A percentile compares a stretch with the other conserved stretches of the same genome.
These are phyloP conservation scores for Exutisphaerella laricina DNA, from an alignment of 2,329 filamentous ascomycete genomes.

Conservation along the genomic window DNA sequence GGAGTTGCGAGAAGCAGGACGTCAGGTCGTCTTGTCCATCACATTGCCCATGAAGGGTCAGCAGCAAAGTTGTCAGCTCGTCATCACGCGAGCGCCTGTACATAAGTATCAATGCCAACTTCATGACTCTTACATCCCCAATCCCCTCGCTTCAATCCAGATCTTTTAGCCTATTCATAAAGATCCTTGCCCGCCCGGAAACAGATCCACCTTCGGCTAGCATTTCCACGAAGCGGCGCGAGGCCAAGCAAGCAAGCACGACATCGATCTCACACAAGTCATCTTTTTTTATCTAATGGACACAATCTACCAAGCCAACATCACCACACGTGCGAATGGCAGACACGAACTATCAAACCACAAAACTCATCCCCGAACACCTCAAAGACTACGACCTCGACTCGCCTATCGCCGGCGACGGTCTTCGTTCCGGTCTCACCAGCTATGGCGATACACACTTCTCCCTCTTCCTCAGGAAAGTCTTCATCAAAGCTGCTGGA, in stretches of 20 bases:
- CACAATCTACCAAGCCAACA: no score
- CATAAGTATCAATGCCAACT: not conserved
- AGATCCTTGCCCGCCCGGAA: not conserved
- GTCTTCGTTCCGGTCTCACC: conserved; percentile 59
- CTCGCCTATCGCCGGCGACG: conserved; percentile 48
- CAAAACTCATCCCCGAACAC: not conserved
- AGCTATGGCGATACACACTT: conserved; percentile 71
- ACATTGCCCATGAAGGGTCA: no score
- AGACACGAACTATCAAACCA: not conserved
- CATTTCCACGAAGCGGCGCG: not conserved
- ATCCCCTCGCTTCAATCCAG: not conserved
- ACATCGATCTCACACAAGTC: not conserved
- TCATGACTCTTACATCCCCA: not conserved
- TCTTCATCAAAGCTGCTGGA: conserved; percentile 70
- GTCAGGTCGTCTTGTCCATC: no score
- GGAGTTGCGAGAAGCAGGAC: no score
- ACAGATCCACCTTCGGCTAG: conserved; percentile 1
- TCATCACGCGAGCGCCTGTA: not conserved
- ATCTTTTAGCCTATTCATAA: not conserved
- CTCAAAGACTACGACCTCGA: conserved; percentile 54
- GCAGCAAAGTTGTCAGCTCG: no score
- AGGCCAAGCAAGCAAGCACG: no score
- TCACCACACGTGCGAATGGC: not conserved
- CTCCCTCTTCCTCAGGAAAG: conserved; percentile 67
- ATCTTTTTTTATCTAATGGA: no score